Evolutionary conservation across 2,329 filamentous ascomycete species (phyloP).

Genomic region (Penicillium digitatum): DNA sequence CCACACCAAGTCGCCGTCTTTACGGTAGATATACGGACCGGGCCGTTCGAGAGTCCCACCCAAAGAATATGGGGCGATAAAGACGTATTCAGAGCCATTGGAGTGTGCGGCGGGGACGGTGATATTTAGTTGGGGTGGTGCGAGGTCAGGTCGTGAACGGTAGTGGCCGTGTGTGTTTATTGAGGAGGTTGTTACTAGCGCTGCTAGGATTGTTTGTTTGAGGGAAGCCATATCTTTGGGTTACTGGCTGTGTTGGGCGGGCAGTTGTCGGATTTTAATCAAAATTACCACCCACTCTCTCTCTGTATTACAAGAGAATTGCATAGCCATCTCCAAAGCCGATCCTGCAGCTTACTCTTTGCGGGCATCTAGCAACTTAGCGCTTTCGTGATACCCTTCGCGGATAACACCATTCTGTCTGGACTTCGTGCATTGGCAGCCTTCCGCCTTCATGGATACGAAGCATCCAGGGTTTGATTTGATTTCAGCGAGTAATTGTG

Average conservation of each 20-base stretch:
- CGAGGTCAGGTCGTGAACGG: background rate
- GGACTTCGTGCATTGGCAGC: background rate
- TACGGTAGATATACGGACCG: conserved; percentile 51
- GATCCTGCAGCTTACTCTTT: background rate
- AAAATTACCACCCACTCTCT: too few species aligned
- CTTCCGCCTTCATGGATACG: too few species aligned
- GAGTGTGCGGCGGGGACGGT: conserved; percentile 26
- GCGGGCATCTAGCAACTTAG: background rate
- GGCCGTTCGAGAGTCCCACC: conserved; percentile 43
- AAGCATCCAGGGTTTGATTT: background rate
- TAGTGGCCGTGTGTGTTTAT: background rate
- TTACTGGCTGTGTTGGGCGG: background rate
- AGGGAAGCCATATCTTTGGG: background rate
- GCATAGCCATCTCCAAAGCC: background rate
- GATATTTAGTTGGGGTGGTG: conserved; percentile 18
- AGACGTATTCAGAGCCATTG: conserved; percentile 30
- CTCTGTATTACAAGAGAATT: too few species aligned
- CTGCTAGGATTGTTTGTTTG: background rate
- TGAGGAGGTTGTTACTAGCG: background rate
- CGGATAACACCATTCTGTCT: background rate
- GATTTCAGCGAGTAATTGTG: background rate
- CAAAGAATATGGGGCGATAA: conserved; percentile 28
- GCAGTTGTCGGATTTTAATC: background rate
- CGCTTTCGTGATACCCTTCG: background rate
- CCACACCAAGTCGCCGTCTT: conserved; percentile 53